Base-by-base conservation (phyloP, 2,329 filamentous ascomycete species). In the Magnaporthiopsis rhizophila region DNA sequence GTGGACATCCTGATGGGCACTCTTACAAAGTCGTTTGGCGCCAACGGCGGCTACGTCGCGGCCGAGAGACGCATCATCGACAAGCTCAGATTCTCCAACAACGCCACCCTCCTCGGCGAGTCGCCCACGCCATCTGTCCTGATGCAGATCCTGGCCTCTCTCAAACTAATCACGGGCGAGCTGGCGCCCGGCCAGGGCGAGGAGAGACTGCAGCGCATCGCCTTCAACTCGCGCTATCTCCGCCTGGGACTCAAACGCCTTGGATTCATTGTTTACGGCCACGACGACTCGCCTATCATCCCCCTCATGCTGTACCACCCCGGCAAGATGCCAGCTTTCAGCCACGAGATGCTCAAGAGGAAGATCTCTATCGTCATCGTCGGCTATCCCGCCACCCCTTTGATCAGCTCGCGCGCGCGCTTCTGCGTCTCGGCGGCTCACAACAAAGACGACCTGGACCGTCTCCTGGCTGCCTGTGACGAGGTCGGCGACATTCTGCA, bases 191-290 rank as follows among this genome's bases (percentile, higher is more conserved):
- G 94, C 4, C 93, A 99, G 78, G 95, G 95, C 65, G 91, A 97
- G 76, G 95, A 99, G 79, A 90, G 95, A 68, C 85, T 99, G 59
- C 93, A 97, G 78, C 89, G 95, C 70, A 90, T 99, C 69, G 93
- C 94, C 62, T 99, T 98, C 84, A 99, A 99, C 83, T 97, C 93
- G 28, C 89, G 95, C 60, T 99, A 99, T 75, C 90, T 99, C n/a
- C 91, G 95, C 66, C 87, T 99, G 34, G 95, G 95, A 69, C 86
- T 99, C 72, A 99, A 99, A 83, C 91, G 95, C 70, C 88, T 99
- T 63, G 95, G 95, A 62, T 94, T 92, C 79, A 99, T 99, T 73
- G 89, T 97, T 64, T 97, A 96, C 74, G 95, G 95, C 67, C 93
- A 98, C 75, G 95, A 99, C 73, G 95, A 99, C 78, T 97, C 93